Conservation (phyloP, 176 grass and related monocot species). For the Otatea glauca region DNA sequence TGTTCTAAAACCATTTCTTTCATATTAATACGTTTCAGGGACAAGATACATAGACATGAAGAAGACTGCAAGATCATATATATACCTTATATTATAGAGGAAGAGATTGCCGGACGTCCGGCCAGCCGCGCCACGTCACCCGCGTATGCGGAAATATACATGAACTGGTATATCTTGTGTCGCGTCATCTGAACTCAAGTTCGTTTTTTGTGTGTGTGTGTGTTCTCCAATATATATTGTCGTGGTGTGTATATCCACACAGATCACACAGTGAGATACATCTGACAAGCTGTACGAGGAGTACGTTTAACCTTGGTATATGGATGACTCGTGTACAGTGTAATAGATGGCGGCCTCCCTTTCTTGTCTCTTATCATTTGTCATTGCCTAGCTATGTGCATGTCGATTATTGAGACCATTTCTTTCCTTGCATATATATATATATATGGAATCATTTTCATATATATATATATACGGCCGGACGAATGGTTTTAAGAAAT, state of each 20-base stretch:
- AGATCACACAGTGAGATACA: slow-evolving; percentile 17
- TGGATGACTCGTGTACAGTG: slow-evolving; percentile 27
- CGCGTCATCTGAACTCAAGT: slow-evolving; percentile 10
- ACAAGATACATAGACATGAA: slow-evolving; percentile 44
- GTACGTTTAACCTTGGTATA: not conserved
- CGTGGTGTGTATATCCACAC: not conserved
- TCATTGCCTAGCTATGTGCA: not conserved
- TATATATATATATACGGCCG: not conserved
- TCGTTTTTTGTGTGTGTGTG: not conserved
- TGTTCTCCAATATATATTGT: slow-evolving; percentile 4
- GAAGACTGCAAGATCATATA: not conserved
- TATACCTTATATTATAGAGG: no score
- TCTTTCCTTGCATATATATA: no score
- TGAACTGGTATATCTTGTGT: slow-evolving; percentile 25
- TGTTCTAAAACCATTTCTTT: not conserved
- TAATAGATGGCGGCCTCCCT: slow-evolving; percentile 6
- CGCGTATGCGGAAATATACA: not conserved
- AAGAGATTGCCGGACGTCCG: no score
- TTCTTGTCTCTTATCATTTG: not conserved
- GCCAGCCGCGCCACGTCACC: no score
- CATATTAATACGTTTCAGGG: slow-evolving; percentile 45
- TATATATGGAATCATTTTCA: not conserved
- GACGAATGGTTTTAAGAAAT: not conserved
- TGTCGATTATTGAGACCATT: not conserved
- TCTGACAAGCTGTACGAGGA: slow-evolving; percentile 18